phyloP scores from a whole-genome alignment of 1,284 basidiomycete species.

The Trichosporon sp. region DNA sequence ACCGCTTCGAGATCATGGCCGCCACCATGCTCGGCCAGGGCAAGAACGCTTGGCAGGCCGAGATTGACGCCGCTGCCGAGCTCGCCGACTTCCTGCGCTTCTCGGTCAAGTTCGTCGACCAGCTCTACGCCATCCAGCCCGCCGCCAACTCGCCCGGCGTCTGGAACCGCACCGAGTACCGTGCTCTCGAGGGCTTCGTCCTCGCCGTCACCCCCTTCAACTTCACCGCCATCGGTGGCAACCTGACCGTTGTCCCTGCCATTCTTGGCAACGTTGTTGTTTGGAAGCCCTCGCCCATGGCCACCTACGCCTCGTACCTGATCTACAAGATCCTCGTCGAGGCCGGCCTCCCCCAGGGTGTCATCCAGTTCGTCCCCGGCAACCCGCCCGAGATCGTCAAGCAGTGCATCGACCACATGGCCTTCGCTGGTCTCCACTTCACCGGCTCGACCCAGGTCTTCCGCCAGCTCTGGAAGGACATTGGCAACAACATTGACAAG shows the following conservation, averaged over 20 bases:
- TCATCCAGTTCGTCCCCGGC: conserved; percentile 95
- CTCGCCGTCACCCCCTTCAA: conserved; percentile 98
- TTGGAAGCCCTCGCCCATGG: conserved; percentile 97
- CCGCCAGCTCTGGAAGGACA: conserved; percentile 94
- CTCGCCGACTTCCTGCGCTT: conserved; percentile 93
- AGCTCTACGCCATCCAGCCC: conserved; percentile 88
- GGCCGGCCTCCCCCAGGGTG: conserved; percentile 87
- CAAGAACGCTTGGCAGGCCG: conserved; percentile 99
- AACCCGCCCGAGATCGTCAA: conserved; percentile 74
- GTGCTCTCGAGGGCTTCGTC: conserved; percentile 94
- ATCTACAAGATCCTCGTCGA: conserved; percentile 87
- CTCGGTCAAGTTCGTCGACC: conserved; percentile 93
- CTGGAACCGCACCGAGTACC: conserved; percentile 98
- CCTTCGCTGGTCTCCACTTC: conserved; percentile 90
- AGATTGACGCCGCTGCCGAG: conserved; percentile 99
- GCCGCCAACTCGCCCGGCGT: conserved; percentile 75
- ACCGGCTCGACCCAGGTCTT: conserved; percentile 94
- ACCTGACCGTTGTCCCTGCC: conserved; percentile 77
- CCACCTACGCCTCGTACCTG: conserved; percentile 93
- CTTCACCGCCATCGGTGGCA: conserved; percentile 95
- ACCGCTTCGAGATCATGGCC: conserved; percentile 88
- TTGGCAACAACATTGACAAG: conserved; percentile 76
- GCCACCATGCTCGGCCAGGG: conserved; percentile 98
- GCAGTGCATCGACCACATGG: conserved; percentile 71
- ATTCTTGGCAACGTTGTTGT: conserved; percentile 91